Conservation (phyloP, 306 rosid genomes). For the Fragaria ananassa region DNA sequence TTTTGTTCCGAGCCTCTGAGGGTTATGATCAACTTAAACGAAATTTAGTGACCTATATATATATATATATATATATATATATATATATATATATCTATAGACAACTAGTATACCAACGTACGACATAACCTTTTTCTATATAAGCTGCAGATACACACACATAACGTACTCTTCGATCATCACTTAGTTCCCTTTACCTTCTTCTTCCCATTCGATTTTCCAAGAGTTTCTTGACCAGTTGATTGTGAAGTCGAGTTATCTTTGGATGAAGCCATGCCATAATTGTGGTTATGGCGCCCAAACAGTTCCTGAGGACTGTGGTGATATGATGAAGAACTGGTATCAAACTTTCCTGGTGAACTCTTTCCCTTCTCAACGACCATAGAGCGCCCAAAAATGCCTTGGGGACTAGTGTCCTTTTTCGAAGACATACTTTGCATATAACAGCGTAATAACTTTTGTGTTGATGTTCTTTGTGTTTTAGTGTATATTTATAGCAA, state of each 20-base stretch:
- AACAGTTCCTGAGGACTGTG: not conserved
- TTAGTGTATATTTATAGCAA: not conserved
- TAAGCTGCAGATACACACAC: not conserved
- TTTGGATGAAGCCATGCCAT: not conserved
- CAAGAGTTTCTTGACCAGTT: not conserved
- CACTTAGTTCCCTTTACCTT: not conserved
- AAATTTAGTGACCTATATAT: too few species aligned
- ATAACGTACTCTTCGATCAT: not conserved
- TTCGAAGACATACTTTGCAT: not conserved
- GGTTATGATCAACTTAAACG: not conserved
- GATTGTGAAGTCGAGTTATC: not conserved
- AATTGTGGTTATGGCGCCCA: not conserved
- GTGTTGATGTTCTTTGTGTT: not conserved
- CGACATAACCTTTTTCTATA: too few species aligned
- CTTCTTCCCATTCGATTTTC: not conserved
- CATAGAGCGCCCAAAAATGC: not conserved
- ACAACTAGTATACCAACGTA: too few species aligned
- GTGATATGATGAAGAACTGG: not conserved
- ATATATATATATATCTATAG: too few species aligned
- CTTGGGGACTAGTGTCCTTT: not conserved
- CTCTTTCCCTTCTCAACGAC: not conserved
- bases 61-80: too few species aligned
- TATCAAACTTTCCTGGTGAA: too few species aligned
- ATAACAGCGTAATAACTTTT: not conserved
- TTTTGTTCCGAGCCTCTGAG: too few species aligned